Evolutionary conservation across 805 yeast genomes (phyloP).

Genomic region (Candida multigemmis): DNA sequence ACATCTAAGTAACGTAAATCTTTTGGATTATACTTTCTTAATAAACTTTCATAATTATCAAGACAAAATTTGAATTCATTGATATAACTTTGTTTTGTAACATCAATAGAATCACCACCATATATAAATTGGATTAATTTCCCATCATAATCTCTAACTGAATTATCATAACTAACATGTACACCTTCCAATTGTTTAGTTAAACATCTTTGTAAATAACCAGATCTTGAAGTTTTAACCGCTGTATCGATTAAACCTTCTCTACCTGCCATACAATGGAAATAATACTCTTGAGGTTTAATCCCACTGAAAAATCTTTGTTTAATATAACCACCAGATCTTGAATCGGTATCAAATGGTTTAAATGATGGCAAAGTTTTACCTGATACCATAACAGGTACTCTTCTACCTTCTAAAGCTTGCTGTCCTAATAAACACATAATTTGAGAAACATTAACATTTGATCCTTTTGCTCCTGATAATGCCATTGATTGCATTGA

Average conservation of each 20-base stretch:
- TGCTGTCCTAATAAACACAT: constrained; percentile 99
- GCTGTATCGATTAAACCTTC: constrained; percentile 99
- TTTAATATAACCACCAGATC: constrained; percentile 97
- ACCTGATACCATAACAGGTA: constrained; percentile 98
- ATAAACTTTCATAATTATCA: constrained; percentile 80
- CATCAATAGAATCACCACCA: constrained; percentile 96
- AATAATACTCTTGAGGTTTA: constrained; percentile 96
- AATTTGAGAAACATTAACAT: constrained; percentile 96
- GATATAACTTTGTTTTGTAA: constrained; percentile 90
- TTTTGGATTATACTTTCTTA: constrained; percentile 81
- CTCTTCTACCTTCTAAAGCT: constrained; percentile 98
- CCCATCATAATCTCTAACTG: constrained; percentile 95
- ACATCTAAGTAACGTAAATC: constrained; percentile 54
- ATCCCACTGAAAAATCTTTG: constrained; percentile 97
- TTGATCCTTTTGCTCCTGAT: constrained; percentile 98
- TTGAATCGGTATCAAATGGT: constrained; percentile 92
- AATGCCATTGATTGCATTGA: constrained; percentile 99
- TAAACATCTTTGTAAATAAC: constrained; percentile 96
- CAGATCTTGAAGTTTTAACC: constrained; percentile 96
- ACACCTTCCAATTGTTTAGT: constrained; percentile 98
- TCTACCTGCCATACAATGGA: constrained; percentile 99
- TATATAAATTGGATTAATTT: constrained; percentile 87
- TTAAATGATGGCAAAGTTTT: constrained; percentile 94
- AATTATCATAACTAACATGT: constrained; percentile 85
- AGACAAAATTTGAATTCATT: constrained; percentile 87